A percentile compares a stretch with the other conserved stretches of the same genome.
Conservation (phyloP, 2,329 filamentous ascomycete genomes). For the Sclerotinia spermophila region DNA sequence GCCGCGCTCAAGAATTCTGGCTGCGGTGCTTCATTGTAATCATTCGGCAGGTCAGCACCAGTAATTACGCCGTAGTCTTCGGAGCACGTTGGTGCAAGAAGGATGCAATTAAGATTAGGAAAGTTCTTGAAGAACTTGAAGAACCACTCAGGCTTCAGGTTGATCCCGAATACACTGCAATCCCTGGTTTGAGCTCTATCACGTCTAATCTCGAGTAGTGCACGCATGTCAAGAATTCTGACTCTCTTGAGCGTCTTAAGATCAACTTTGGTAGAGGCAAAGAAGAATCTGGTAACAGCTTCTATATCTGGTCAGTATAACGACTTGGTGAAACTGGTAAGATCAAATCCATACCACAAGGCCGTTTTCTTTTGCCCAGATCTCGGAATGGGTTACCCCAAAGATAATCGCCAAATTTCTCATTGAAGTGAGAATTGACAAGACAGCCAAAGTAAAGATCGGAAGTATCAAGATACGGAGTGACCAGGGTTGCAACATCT, state of each 20-base stretch:
- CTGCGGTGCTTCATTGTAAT: background rate
- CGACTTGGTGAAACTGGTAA: background rate
- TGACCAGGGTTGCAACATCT: slow-evolving; percentile 16
- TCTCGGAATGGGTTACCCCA: slow-evolving; percentile 29
- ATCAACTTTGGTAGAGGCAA: background rate
- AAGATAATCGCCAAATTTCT: slow-evolving; percentile 20
- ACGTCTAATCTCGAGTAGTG: background rate
- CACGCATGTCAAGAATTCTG: slow-evolving; percentile 9
- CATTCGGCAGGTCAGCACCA: background rate
- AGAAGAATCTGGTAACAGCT: background rate
- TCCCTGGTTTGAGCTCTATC: slow-evolving; percentile 1
- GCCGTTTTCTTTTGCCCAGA: slow-evolving; percentile 14
- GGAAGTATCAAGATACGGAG: slow-evolving; percentile 22
- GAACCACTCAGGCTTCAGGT: slow-evolving; percentile 8
- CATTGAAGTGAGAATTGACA: slow-evolving; percentile 25
- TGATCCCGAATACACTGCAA: background rate
- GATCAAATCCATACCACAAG: slow-evolving; percentile 21
- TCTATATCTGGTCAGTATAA: background rate
- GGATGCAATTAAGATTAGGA: slow-evolving; percentile 8
- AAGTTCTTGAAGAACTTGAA: background rate
- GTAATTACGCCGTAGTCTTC: background rate
- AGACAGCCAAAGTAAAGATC: slow-evolving; percentile 19
- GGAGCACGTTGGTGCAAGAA: background rate
- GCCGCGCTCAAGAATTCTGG: slow-evolving; percentile 3
- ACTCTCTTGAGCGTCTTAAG: slow-evolving; percentile 31